phyloP scores from a whole-genome alignment of 106 monocot genomes.

The Dactylorhiza incarnata region DNA sequence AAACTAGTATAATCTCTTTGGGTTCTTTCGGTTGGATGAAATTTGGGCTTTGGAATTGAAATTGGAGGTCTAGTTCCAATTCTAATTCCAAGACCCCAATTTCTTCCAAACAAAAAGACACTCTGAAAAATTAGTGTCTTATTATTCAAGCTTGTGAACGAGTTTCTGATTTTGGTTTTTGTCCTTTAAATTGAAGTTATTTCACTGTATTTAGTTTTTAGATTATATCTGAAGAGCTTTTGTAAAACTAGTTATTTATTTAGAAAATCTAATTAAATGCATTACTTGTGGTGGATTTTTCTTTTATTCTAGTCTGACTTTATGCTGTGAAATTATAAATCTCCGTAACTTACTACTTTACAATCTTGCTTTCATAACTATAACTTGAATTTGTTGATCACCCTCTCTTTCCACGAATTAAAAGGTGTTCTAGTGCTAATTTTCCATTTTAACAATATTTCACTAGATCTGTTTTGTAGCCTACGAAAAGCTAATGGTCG shows the following conservation, averaged over 20 bases:
- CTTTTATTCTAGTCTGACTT: not conserved
- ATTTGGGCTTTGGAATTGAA: no score
- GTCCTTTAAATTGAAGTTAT: not conserved
- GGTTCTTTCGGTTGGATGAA: no score
- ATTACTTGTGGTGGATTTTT: not conserved
- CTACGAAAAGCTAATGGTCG: not conserved
- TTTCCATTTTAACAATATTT: not conserved
- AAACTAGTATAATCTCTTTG: not conserved
- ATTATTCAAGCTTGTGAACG: not conserved
- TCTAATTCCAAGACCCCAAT: no score
- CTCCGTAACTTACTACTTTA: not conserved
- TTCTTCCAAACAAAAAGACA: no score
- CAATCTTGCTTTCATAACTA: not conserved
- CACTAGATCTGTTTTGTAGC: not conserved
- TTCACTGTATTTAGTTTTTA: not conserved
- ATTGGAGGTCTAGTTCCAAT: no score
- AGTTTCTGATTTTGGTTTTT: not conserved
- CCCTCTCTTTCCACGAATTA: not conserved
- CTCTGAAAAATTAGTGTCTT: no score
- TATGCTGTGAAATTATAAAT: not conserved
- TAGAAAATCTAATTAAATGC: not conserved
- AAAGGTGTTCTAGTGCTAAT: not conserved
- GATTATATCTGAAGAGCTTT: not conserved
- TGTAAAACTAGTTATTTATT: not conserved
- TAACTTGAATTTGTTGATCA: not conserved